Base-by-base conservation (phyloP, 192 early-diverging fungal genomes). In the Coemansia furcata region DNA sequence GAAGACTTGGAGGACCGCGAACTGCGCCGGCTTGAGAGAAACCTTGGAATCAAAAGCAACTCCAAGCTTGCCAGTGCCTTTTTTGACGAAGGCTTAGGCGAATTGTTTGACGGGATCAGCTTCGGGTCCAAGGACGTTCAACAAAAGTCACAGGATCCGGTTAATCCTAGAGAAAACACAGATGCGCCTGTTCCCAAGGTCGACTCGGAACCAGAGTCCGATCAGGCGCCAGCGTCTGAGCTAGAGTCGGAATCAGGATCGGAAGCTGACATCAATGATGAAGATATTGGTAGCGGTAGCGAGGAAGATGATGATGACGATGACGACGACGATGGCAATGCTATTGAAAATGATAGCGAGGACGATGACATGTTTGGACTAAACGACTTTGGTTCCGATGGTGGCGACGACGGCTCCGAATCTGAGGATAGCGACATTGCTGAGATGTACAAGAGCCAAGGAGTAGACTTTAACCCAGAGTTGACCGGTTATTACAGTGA, bases 1-100 rank as follows among this genome's bases (percentile, higher is more conserved):
- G 71, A 77, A 62, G 80, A 82, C 17, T 37, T 72, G 7, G 85
- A 85, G 49, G 85, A 86, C 30, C 62, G 73, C 2, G 82, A 85
- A 67, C 54, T 85, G 73, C 77, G 78, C 21, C 67, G 78, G 6
- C 69, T 85, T 33, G 85, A 83, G 61, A 71, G 73, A 23, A 71
- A 78, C 47, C 71, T 86, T 3, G 84, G 82, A 0, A 84, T 86
- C 46, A 83, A 84, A 50, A 71, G 47, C n/a, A 73, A 65, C 35
- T 38, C 63, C n/a, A 82, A 76, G 67, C 64, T 83, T n/a, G 67
- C 68, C 9, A 72, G 38, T n/a, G 71, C 68, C 6, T 74, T 85
- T 43, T 64, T 47, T 21, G 64, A 73, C 6, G 84, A 86, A 50
- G 84, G 84, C 0, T 71, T 86, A 26, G 81, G 82, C 29, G 74